Conservation (phyloP, 495 filamentous ascomycete genomes). For the Trichocladium antarcticum region DNA sequence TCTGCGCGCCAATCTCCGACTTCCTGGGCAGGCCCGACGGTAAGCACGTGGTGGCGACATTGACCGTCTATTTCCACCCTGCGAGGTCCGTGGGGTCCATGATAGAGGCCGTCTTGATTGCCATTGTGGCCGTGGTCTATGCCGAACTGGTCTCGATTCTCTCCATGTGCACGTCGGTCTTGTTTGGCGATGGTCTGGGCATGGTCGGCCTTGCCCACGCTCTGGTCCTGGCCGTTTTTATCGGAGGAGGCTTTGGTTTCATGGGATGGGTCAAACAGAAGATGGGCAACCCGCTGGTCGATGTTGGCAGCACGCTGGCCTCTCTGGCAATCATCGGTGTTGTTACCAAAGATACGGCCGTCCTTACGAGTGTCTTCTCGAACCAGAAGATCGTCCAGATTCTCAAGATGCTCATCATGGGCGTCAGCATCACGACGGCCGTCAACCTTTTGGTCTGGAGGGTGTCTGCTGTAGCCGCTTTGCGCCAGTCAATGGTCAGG, state of each 20-base stretch:
- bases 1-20: slow-evolving; percentile 58
- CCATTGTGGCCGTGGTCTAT: slow-evolving; percentile 70
- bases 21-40: slow-evolving; percentile 80
- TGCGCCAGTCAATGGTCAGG: slow-evolving; percentile 64
- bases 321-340: slow-evolving; percentile 88
- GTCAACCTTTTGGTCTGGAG: slow-evolving; percentile 74
- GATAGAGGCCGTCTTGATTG: slow-evolving; percentile 79
- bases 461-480: slow-evolving; percentile 61
- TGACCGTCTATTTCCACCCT: slow-evolving; percentile 96
- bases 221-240: slow-evolving; percentile 75
- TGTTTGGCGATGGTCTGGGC: slow-evolving; percentile 55
- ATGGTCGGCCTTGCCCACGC: slow-evolving; percentile 63
- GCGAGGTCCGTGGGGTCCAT: slow-evolving; percentile 81
- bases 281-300: slow-evolving; percentile 75
- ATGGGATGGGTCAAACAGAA: slow-evolving; percentile 89
- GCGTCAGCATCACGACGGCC: slow-evolving; percentile 60
- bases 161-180: slow-evolving; percentile 75
- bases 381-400: slow-evolving; percentile 78
- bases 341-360: slow-evolving; percentile 81
- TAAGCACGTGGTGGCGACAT: slow-evolving; percentile 89
- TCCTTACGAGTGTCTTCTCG: slow-evolving; percentile 69
- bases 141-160: slow-evolving; percentile 68
- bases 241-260: slow-evolving; percentile 79
- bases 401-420: slow-evolving; percentile 84
- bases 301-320: slow-evolving; percentile 79